Evolutionary conservation across 2,329 filamentous ascomycete species (phyloP), one percentile per base, ranked within the genome.

Genomic region (Alternaria sp.): DNA sequence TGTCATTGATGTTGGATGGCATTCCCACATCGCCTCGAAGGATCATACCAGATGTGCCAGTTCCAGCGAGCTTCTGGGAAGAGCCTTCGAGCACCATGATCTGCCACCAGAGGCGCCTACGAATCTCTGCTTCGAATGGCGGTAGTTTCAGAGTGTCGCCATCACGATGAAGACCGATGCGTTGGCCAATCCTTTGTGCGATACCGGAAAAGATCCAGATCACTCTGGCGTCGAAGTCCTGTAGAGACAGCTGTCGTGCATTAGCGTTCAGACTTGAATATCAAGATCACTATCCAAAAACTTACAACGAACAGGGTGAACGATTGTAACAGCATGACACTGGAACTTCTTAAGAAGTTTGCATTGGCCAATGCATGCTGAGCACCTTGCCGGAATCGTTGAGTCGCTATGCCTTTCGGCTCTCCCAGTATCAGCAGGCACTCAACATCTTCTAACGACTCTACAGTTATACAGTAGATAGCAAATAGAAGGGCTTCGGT

Each of bases 281-380:
- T 18, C 7, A 18, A 38, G 3, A 18, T 8, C 5, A 90, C 88
- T 58, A 91, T 80, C 16, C 16, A 38, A 1, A 38, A n/a, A 38
- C 36, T 38, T 38, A 38, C 36, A 38, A 38, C 16, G 66, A 89
- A 91, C 16, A 92, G 79, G 6, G 89, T 79, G 58, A 88, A 88
- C 1, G 89, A 90, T 75, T 92, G 89, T 24, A 93, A 77, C 4
- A 89, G 83, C 51, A 86, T 84, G 8, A 91, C 71, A 59, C 92
- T 89, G 1, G 86, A 86, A 12, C 86, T 86, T 28, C 87, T 84
- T 78, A 93, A 86, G 65, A 92, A 89, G 9, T 86, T 85, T 1
- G 87, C 88, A 63, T 89, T 89, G 36, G 89, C 81, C 20, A 93
- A 80, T 2, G 89, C 88, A 65, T 90, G 86, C 63, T 90, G 88